Conservation (phyloP, 208 protist genomes). For the Novymonas esmeraldas region DNA sequence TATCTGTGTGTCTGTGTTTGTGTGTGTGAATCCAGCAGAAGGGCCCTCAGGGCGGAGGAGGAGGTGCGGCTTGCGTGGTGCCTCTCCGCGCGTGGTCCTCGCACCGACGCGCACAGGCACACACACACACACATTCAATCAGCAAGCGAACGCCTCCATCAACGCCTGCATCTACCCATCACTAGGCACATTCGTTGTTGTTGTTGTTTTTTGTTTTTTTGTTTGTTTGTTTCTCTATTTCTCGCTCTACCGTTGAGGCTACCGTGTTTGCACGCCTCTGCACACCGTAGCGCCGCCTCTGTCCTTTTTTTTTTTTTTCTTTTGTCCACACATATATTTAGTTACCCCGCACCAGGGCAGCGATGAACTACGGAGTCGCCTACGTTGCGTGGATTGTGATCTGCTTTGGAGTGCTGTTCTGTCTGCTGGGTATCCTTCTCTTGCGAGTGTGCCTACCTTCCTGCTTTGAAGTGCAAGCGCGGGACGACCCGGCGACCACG, state of each 20-base stretch:
- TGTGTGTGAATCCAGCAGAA: too few species aligned
- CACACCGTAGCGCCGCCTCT: neutral
- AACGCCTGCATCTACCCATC: too few species aligned
- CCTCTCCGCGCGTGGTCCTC: too few species aligned
- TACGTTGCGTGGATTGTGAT: slow-evolving; percentile 1
- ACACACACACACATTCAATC: too few species aligned
- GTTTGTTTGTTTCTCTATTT: too few species aligned
- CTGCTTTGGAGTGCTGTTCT: neutral
- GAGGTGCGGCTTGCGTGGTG: too few species aligned
- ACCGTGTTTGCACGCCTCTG: too few species aligned
- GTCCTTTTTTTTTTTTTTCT: neutral
- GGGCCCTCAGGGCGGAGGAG: too few species aligned
- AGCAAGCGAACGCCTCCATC: too few species aligned
- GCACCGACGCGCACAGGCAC: too few species aligned
- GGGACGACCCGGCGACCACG: neutral
- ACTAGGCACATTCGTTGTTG: neutral
- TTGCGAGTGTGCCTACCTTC: neutral
- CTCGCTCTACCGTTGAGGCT: too few species aligned
- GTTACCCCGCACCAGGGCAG: neutral
- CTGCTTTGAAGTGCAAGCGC: neutral
- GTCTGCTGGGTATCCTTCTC: neutral
- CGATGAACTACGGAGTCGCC: neutral
- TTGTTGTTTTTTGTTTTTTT: neutral
- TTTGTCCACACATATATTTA: neutral
- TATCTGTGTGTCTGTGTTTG: too few species aligned